These are phyloP conservation scores for Solanum lycopersicoides DNA, from an alignment of 257 asterid species.

Conservation along the genomic window DNA sequence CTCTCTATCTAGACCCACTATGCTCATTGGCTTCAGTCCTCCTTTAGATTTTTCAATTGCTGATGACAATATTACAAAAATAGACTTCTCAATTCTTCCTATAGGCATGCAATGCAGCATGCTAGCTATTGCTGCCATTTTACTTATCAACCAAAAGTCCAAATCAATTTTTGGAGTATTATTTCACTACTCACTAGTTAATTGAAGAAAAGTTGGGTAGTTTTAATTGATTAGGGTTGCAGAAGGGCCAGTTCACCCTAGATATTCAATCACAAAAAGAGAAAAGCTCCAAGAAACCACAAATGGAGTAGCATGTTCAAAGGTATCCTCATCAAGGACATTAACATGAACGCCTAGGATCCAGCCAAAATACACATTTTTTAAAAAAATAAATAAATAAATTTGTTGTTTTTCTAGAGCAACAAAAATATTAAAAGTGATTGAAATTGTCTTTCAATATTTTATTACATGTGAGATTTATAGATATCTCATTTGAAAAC, in stretches of 20 bases:
- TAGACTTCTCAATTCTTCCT: neutral
- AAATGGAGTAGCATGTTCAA: neutral
- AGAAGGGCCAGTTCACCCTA: neutral
- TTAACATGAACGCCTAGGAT: neutral
- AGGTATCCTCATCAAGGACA: neutral
- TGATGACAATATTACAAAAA: slow-evolving; percentile 1
- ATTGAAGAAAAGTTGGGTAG: neutral
- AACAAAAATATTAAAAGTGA: neutral
- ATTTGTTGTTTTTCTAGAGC: no score
- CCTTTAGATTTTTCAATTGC: slow-evolving; percentile 5
- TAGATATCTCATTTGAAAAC: neutral
- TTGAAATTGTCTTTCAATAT: neutral
- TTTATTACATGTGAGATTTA: no score
- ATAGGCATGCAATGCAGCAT: neutral
- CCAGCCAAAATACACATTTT: neutral
- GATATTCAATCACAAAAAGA: slow-evolving; percentile 4
- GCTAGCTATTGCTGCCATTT: neutral
- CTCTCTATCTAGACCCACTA: slow-evolving; percentile 16
- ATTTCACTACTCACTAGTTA: neutral
- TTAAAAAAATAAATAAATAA: no score
- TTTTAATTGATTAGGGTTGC: neutral
- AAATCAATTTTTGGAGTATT: neutral
- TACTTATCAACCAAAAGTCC: neutral
- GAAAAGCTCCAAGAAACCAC: neutral
- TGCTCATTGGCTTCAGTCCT: neutral